Base-by-base conservation (phyloP, 257 asterid species). In the Solanum verrucosum region DNA sequence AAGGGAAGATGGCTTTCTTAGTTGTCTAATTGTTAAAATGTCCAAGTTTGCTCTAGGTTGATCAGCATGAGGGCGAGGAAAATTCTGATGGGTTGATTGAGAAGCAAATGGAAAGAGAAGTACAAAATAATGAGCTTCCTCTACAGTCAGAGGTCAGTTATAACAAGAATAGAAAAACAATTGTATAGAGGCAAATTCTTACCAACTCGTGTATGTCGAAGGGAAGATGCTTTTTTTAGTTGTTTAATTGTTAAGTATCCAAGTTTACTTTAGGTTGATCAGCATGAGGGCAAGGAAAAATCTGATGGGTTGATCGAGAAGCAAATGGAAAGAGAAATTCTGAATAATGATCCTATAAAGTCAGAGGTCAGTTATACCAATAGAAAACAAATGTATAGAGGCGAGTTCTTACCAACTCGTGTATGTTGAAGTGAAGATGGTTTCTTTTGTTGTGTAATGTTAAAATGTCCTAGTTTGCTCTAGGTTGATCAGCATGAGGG, bases 61-160 rank as follows among this genome's bases (percentile, higher is more conserved):
- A 88, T 74, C 89, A 92, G 93, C 90, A 87, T 71, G 89, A 87
- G 70, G 91, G 34, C 72, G 72, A 82, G 9, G 86, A 87, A 44
- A 68, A 86, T 63, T 35, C 91, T 21, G 75, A 86, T 85, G n/a
- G 86, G 20, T 9, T 78, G 13, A 87, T 74, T 56, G 46, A 42
- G 87, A 89, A 84, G 89, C 90, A 87, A 67, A 63, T 71, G 63
- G 83, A 70, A 87, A 88, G 84, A 86, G 93, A 87, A 87, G 90
- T 86, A 88, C 86, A 90, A 88, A 84, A 87, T 87, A 88, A 83
- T 59, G 96, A 89, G 85, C 87, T 88, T 65, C 82, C 88, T 74
- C 33, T 90, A 88, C 89, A 90, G 63, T 44, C 44, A 31, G 93
- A 94, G 98, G 99, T 95, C 89, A 88, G 86, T 92, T 75, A 74